Base-by-base conservation (phyloP, 495 filamentous ascomycete genomes). In the Thozetella sp. region DNA sequence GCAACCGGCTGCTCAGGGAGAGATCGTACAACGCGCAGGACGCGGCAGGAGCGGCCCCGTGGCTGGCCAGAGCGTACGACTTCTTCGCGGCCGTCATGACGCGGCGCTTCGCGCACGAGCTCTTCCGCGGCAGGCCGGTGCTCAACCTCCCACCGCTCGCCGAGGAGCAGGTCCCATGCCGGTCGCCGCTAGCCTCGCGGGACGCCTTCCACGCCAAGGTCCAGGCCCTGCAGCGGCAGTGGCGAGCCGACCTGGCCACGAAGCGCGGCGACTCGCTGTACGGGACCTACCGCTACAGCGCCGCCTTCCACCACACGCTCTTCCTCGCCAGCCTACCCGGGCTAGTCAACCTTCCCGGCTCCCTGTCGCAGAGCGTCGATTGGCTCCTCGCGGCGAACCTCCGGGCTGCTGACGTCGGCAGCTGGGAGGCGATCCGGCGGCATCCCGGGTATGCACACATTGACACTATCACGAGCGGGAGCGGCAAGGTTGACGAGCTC, bases 351-450 rank as follows among this genome's bases (percentile, higher is more conserved):
- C 54, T 57, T 3, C 24, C 55, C 22, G 26, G 19, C 17, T 10
- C 25, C 10, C 55, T 57, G 23, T 57, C 55, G 55, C 48, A 25
- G 15, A 43, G 53, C 48, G 46, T 40, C 19, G 50, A 23, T 27
- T 34, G 10, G 19, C 56, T 50, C 54, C 59, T 61, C n/a, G 51
- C 55, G n/a, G 11, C 40, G 27, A 24, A 57, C 46, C 52, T 19
- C 27, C 4, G 51, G 3, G 22, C 25, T 15, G 25, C 23, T 19
- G 24, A 15, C 59, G 22, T 61, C 45, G 23, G 48, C 12, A 57
- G 25, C 22, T 55, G 45, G 13, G 54, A 57, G 43, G 59, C 45
- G n/a, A 54, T 54, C 24, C 11, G 23, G 12, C 24, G 15, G 22
- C 55, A 57, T 22, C 19, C 23, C 22, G 55, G 26, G 10, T 45